Evolutionary conservation across 306 rosid genomes (phyloP), one percentile per base, ranked within the genome.

Genomic region (Dalbergia cultrata): DNA sequence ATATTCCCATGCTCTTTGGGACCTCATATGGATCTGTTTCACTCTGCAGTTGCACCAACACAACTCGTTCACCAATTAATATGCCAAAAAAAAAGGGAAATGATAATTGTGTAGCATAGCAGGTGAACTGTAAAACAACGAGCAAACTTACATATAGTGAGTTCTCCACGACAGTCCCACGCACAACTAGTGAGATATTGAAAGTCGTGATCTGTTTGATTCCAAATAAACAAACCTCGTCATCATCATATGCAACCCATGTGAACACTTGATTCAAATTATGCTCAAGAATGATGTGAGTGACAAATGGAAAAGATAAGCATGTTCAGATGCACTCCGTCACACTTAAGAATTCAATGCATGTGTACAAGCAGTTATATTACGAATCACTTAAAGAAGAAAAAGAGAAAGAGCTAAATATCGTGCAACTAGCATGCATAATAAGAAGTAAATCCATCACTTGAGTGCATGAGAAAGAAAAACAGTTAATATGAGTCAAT

Each of bases 201-300:
- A 96, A 96, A 75, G 99, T 96, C 70, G 98, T 90, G 56, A 96
- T 88, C 99, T 96, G 98, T 79, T 68, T 75, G 70, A 70, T 62
- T 75, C 70, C 75, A 86, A 33, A 79, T 43, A 12, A 14, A 67
- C 0, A 67, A 21, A 21, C 21, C 65, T 85, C 67, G 37, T 56
- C 44, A 74, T 59, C 18, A 78, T 57, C 77, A 77, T 69, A 68
- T 26, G 17, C 16, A 62, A 70, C 57, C 21, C n/a, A 72, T 4
- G 22, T 11, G 31, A 52, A 50, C 34, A 31, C 13, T 31, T 65
- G 34, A 35, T 63, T 77, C 47, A 80, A 19, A 67, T 62, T 9
- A 83, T 62, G 57, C 69, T 50, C 26, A 47, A 49, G 44, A 59
- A 60, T 22, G 59, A 19, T 56, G 57, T 26, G 31, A 26, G 63